Conservation (phyloP, 1,284 basidiomycete species). For the Ustilago esculenta region DNA sequence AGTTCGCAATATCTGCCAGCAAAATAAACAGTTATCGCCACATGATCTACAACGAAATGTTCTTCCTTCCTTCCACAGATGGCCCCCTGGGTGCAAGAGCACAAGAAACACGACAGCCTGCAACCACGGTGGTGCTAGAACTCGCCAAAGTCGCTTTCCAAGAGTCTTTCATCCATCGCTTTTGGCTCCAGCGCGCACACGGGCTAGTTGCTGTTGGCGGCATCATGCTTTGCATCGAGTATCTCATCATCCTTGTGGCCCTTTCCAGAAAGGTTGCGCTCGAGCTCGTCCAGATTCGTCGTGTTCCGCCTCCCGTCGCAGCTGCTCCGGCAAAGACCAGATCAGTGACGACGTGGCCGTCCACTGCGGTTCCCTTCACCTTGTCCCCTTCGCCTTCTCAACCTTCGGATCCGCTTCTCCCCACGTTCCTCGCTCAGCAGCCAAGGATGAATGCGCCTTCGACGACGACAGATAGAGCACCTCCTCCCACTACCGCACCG, state of each 20-base stretch:
- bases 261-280: slow-evolving; percentile 11
- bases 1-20: not conserved
- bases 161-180: not conserved
- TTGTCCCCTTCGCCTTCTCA: not conserved
- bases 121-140: not conserved
- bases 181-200: slow-evolving; percentile 8
- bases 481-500: slow-evolving; percentile 17
- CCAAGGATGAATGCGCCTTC: not conserved
- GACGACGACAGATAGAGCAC: not conserved
- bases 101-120: not conserved
- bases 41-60: not conserved
- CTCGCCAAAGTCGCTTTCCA: slow-evolving; percentile 2
- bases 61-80: not conserved
- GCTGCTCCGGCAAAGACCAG: not conserved
- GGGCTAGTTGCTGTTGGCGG: slow-evolving; percentile 13
- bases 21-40: slow-evolving; percentile 1
- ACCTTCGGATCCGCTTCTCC: not conserved
- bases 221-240: not conserved
- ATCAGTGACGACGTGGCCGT: slow-evolving; percentile 4
- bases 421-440: not conserved
- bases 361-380: not conserved
- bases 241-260: slow-evolving; percentile 9
- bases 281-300: slow-evolving; percentile 20
- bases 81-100: too few species aligned
- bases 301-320: not conserved